Evolutionary conservation across 2,329 filamentous ascomycete species (phyloP), one percentile per base, ranked within the genome.

Genomic region (Calonectria montana): DNA sequence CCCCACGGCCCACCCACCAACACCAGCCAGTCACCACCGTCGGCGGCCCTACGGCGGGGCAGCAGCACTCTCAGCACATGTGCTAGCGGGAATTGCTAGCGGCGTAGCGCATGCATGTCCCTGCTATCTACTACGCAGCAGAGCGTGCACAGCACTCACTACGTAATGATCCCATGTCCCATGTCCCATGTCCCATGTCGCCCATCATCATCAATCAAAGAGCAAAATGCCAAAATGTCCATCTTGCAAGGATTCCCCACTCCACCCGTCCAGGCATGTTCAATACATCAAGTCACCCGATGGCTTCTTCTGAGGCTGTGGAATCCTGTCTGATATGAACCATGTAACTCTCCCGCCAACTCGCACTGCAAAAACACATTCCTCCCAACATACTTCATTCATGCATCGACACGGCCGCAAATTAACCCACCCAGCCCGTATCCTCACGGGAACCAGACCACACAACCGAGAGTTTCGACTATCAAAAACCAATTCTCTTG

Each of bases 401-500:
- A 57, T 57, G 53, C 53, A 57, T 57, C 31, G 31, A 29, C 53
- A 57, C 29, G 53, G 35, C 29, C 53, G 53, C 53, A 37, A 57
- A 57, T 57, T 37, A 57, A 35, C 53, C 31, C 31, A 37, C 53
- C n/a, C 37, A 18, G 13, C 15, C 47, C 64, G 57, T n/a, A 13
- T 7, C 7, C 13, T 35, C 31, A 29, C 25, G 29, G 27, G 27
- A 55, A 10, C 48, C 9, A 55, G 27, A 55, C 16, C 27, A 21
- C 50, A 35, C 35, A 43, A n/a, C 35, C 35, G 15, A 61, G 16
- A 61, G 21, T 61, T 61, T 61, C 35, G 21, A 25, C 37, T 43
- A 61, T 61, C 37, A 61, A 61, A 76, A 77, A 73, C 64, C 73
- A 76, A 53, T 73, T 71, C 29, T 25, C 21, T 16, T 10, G 10